These are phyloP conservation scores for Solanum pinnatisectum DNA, from an alignment of 257 asterid species.

Conservation along the genomic window DNA sequence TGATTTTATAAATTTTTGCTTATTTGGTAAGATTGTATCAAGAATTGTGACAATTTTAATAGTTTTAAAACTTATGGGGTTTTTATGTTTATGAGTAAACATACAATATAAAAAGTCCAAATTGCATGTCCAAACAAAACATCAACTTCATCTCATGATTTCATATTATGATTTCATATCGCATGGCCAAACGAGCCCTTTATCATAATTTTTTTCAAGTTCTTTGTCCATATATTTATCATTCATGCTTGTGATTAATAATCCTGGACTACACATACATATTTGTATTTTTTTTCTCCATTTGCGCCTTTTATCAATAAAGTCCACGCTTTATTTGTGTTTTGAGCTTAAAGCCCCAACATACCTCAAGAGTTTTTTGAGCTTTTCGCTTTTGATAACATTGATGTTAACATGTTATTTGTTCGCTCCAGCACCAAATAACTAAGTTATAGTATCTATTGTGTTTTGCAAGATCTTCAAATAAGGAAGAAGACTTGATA, in stretches of 20 bases:
- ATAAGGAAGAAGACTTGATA: not conserved
- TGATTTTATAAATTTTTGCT: no score
- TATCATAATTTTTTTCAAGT: not conserved
- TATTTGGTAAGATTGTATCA: no score
- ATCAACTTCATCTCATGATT: no score
- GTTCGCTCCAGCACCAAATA: not conserved
- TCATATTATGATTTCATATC: not conserved
- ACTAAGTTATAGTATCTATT: not conserved
- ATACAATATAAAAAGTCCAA: no score
- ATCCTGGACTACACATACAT: not conserved
- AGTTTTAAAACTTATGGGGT: no score
- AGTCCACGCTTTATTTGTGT: not conserved
- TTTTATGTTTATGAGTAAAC: no score
- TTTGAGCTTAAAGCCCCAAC: not conserved
- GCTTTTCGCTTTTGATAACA: not conserved
- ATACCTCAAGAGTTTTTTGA: not conserved
- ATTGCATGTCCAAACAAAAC: no score
- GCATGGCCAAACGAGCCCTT: not conserved
- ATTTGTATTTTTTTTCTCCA: not conserved
- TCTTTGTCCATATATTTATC: not conserved
- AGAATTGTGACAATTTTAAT: no score
- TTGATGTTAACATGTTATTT: not conserved
- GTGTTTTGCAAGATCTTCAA: not conserved
- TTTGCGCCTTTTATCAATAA: not conserved
- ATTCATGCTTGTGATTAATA: not conserved